These are phyloP conservation scores for Gossypium schwendimanii DNA, from an alignment of 441 rosid genomes.

Conservation along the genomic window DNA sequence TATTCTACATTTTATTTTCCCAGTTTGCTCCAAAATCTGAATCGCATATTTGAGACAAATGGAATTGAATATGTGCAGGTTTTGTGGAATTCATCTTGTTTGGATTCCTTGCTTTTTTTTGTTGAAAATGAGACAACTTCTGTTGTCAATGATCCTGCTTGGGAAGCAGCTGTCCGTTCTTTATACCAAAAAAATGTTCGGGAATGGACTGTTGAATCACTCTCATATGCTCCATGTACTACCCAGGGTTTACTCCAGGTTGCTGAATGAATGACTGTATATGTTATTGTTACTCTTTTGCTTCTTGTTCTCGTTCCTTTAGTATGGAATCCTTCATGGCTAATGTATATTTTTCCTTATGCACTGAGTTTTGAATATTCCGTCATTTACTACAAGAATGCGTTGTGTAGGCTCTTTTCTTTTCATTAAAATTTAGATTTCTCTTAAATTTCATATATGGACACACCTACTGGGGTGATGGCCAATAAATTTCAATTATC, in stretches of 20 bases:
- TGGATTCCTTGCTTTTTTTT: slow-evolving; percentile 75
- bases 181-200: slow-evolving; percentile 77
- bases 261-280: slow-evolving; percentile 12
- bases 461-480: neutral
- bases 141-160: slow-evolving; percentile 81
- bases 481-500: neutral
- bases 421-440: neutral
- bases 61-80: slow-evolving; percentile 49
- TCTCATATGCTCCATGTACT: slow-evolving; percentile 95
- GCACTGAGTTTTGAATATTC: neutral
- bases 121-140: slow-evolving; percentile 58
- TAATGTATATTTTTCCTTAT: neutral
- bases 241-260: slow-evolving; percentile 99
- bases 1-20: slow-evolving; percentile 5
- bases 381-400: neutral
- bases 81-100: slow-evolving; percentile 92
- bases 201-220: slow-evolving; percentile 87
- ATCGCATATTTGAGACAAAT: slow-evolving; percentile 15
- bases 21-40: slow-evolving; percentile 10
- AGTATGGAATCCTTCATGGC: slow-evolving; percentile 1
- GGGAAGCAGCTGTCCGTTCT: slow-evolving; percentile 70
- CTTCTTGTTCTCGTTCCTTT: neutral
- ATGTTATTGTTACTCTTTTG: neutral
- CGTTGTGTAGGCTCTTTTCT: neutral
- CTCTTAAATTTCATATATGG: neutral